phyloP scores from a whole-genome alignment of 352 stramenopile genomes.

The Elongisporangium anandrum region DNA sequence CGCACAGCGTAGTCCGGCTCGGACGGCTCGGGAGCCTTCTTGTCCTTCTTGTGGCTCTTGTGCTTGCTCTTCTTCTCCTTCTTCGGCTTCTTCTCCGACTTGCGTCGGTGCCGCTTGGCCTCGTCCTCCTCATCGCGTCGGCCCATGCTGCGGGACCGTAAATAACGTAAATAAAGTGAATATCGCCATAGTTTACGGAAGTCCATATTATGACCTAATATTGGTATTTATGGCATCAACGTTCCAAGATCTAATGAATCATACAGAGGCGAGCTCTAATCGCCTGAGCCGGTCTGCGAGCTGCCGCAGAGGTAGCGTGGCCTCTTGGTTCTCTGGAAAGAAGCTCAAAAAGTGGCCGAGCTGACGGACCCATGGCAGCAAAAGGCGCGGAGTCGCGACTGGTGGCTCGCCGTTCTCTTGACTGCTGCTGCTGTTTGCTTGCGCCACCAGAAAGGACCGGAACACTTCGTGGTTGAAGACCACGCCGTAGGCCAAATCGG shows the following conservation, averaged over 20 bases:
- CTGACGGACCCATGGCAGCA: slow-evolving; percentile 84
- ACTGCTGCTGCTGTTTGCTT: background rate
- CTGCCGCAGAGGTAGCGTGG: slow-evolving; percentile 68
- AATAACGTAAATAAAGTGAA: slow-evolving; percentile 9
- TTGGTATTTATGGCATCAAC: background rate
- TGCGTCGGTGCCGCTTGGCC: slow-evolving; percentile 15
- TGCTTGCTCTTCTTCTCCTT: slow-evolving; percentile 25
- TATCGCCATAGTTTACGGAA: too few species aligned
- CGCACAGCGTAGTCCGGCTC: slow-evolving; percentile 1
- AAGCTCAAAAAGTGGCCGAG: slow-evolving; percentile 85
- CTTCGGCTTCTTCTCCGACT: slow-evolving; percentile 25
- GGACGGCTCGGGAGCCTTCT: slow-evolving; percentile 5
- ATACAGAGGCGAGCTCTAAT: slow-evolving; percentile 33
- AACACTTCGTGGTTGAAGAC: slow-evolving; percentile 88
- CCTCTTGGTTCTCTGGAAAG: slow-evolving; percentile 84
- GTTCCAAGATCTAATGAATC: background rate
- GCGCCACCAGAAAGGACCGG: slow-evolving; percentile 43
- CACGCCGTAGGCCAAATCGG: slow-evolving; percentile 76
- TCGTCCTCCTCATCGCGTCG: slow-evolving; percentile 24
- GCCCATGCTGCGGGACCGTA: slow-evolving; percentile 1
- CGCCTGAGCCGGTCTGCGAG: slow-evolving; percentile 78
- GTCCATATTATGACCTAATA: slow-evolving; percentile 2
- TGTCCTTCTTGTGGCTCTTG: slow-evolving; percentile 25
- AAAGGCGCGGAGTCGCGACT: slow-evolving; percentile 53
- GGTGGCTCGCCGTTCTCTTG: background rate